Base-by-base conservation (phyloP, 2,329 filamentous ascomycete genomes). In the Ophiostoma ips region DNA sequence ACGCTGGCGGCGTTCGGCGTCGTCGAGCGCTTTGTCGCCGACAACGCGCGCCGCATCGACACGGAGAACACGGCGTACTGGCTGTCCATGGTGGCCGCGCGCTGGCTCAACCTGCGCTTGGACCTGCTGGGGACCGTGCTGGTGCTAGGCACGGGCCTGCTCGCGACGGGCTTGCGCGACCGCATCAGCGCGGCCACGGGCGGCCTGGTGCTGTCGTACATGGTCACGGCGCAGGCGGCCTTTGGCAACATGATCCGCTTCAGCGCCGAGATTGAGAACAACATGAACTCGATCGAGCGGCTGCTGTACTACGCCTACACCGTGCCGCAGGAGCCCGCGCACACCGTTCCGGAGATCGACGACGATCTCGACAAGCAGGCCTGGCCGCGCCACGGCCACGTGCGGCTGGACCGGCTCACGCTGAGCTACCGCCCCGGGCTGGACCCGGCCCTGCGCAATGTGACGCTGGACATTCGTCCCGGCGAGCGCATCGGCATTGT, bases 241-340 rank as follows among this genome's bases (percentile, higher is more conserved):
- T 96, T 96, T 61, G 95, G 88, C 0, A 90, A 96, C 64, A 95
- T 96, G 51, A 88, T 96, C 18, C 82, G 92, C 43, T 73, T 95
- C 10, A 96, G 96, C 64, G 84, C 89, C 0, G 79, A 86, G 61
- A 95, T 95, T 60, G 90, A 96, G 67, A 90, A 96, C 66, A 96
- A 95, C 67, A 96, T 96, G 92, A 96, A 96, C 67, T 89, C 90
- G 1, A 88, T 96, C 47, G 92, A 98, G 67, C 85, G 92, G 60
- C 83, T 98, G 61, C 92, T 95, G 68, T 89, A 96, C 63, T 96
- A 96, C 21, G 46, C 49, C 12, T 41, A 34, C 34, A 87, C 95
- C 40, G 84, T 96, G 1, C 89, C 95, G 58, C 89, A 95, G 63
- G 92, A 98, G 67, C 88, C 90, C 1, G 71, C 41, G 2, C 49